A percentile compares a stretch with the other conserved stretches of the same genome.
These are phyloP conservation scores for Cyphellophora attinorum DNA, from an alignment of 2,329 filamentous ascomycete genomes.

Conservation along the genomic window DNA sequence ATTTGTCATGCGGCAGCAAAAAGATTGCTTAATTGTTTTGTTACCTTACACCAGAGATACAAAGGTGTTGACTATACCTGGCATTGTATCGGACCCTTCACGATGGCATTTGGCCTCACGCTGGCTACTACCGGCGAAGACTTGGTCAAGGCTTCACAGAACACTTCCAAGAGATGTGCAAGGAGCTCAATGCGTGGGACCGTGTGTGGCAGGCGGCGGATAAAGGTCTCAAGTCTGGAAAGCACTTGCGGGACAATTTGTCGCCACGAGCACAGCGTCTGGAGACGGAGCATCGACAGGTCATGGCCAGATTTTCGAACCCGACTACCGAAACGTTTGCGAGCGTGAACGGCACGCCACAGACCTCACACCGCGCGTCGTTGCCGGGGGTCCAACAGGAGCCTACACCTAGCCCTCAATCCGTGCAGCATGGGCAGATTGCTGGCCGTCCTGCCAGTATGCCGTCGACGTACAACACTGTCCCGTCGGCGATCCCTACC, in stretches of 20 bases:
- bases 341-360: not conserved
- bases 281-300: constrained; percentile 13
- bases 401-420: not conserved
- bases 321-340: too few species aligned
- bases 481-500: not conserved
- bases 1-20: constrained; percentile 22
- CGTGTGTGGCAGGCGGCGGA: constrained; percentile 12
- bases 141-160: constrained; percentile 11
- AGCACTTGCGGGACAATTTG: constrained; percentile 12
- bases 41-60: constrained; percentile 16
- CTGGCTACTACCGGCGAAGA: constrained; percentile 14
- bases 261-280: constrained; percentile 15
- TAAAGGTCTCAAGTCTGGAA: constrained; percentile 10
- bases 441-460: not conserved
- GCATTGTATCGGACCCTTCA: constrained; percentile 17
- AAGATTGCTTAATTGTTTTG: constrained; percentile 21
- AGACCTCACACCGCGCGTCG: not conserved
- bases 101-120: constrained; percentile 17
- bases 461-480: not conserved
- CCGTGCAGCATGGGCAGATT: not conserved
- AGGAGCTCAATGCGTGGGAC: constrained; percentile 19
- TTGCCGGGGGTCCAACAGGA: not conserved
- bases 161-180: constrained; percentile 18
- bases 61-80: constrained; percentile 20
- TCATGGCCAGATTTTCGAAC: too few species aligned